Evolutionary conservation across 306 rosid genomes (phyloP).

Genomic region (Malus sylvestris): DNA sequence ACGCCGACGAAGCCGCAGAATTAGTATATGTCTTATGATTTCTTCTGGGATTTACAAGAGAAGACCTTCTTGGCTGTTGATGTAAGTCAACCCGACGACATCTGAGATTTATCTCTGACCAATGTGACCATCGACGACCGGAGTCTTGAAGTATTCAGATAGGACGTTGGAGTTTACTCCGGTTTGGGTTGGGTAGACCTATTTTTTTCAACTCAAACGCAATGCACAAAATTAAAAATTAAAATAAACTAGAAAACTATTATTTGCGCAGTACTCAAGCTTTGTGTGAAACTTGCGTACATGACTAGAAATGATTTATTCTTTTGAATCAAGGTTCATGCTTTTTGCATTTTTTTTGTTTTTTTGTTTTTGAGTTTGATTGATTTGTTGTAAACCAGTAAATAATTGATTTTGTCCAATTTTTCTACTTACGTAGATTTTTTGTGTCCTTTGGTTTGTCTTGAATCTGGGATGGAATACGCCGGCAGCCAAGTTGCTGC

Average conservation of each 20-base stretch:
- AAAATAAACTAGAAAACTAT: neutral
- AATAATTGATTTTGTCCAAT: neutral
- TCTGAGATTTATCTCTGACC: no score
- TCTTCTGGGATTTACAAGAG: no score
- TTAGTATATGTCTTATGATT: no score
- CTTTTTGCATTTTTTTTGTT: neutral
- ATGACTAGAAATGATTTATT: neutral
- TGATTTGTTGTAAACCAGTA: neutral
- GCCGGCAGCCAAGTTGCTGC: conserved; percentile 47
- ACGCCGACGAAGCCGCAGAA: no score
- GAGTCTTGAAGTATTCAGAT: neutral
- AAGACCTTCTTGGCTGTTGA: no score
- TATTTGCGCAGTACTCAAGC: neutral
- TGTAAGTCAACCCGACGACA: no score
- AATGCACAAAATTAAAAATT: neutral
- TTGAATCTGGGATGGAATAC: conserved; percentile 48
- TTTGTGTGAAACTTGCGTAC: neutral
- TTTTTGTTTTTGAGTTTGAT: neutral
- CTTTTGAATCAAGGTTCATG: neutral
- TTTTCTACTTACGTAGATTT: neutral
- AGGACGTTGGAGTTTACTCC: neutral
- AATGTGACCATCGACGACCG: neutral
- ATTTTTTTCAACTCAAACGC: neutral
- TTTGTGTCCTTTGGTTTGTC: neutral
- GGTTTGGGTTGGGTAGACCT: neutral